A percentile compares a stretch with the other conserved stretches of the same genome.
Conservation (phyloP, 2,329 filamentous ascomycete genomes). For the Fusarium guadeloupense region DNA sequence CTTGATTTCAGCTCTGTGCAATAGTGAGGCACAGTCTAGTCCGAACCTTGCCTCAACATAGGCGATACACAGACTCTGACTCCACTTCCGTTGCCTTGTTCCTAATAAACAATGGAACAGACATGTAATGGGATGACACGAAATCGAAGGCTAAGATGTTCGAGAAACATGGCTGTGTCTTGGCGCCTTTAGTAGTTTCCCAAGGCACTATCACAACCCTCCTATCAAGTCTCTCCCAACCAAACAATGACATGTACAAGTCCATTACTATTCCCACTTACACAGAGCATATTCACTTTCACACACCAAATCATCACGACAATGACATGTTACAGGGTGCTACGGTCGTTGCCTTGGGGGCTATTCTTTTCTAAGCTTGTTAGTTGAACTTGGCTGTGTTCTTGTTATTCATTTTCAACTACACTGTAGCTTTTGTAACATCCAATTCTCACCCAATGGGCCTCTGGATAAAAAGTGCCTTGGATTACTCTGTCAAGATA, state of each 20-base stretch:
- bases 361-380: background rate
- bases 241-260: constrained; percentile 1
- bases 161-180: constrained; percentile 2
- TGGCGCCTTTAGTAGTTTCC: background rate
- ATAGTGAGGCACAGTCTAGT: constrained; percentile 14
- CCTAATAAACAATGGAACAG: background rate
- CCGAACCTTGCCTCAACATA: constrained; percentile 3
- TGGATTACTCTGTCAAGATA: background rate
- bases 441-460: background rate
- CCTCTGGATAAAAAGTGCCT: background rate
- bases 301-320: constrained; percentile 14
- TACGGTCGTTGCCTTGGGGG: constrained; percentile 1
- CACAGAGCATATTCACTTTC: background rate
- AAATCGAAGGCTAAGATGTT: background rate
- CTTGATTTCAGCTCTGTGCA: background rate
- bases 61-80: background rate
- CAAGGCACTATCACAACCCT: constrained; percentile 8
- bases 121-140: background rate
- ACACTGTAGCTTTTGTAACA: constrained; percentile 2
- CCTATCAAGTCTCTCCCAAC: background rate
- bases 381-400: constrained; percentile 1
- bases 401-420: background rate
- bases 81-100: background rate
- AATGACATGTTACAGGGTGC: background rate
- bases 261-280: background rate